Evolutionary conservation across 1,284 basidiomycete genomes (phyloP), one percentile per base, ranked within the genome.

Genomic region (Cryptococcus hybrid): DNA sequence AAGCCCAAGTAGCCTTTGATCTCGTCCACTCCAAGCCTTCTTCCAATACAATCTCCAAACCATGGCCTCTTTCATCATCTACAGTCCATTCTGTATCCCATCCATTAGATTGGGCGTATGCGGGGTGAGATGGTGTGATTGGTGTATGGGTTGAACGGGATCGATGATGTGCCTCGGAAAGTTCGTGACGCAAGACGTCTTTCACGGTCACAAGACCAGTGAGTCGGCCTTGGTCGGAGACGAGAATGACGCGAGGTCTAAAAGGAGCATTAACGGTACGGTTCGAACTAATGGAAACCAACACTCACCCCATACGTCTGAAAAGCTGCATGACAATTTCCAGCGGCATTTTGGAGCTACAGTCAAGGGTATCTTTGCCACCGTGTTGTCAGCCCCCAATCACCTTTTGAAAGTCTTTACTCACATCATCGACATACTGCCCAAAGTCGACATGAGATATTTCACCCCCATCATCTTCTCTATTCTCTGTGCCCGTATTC

Each of bases 271-370:
- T 9, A 49, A 44, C 47, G 45, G 57, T 40, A 58, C 51, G 12
- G 40, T 40, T 37, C 6, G 3, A 30, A 39, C 24, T 37, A 36
- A 6, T 18, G 52, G 36, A 43, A 54, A 44, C 51, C 34, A 15
- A 13, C 7, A 83, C 89, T 64, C 70, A 93, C 93, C 95, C 94
- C 87, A 97, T 89, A 51, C 91, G 84, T 69, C 93, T 90, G 82
- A 97, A 97, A 35, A 97, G 79, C 73, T 96, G 90, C 87, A 97
- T 92, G 9, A 95, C 92, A 56, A 97, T 94, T 77, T 99, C 95
- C 44, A 99, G 81, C 1, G 93, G 92, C 60, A 97, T 84, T 64
- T 89, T 1, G 92, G 89, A n/a, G 91, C 89, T 2, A 97, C 94
- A 0, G 88, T 91, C 59, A 99, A 83, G 1, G 94, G 92, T 0